Evolutionary conservation across 805 yeast species (phyloP), one percentile per base, ranked within the genome.

Genomic region (Isabelozyma rhagii): DNA sequence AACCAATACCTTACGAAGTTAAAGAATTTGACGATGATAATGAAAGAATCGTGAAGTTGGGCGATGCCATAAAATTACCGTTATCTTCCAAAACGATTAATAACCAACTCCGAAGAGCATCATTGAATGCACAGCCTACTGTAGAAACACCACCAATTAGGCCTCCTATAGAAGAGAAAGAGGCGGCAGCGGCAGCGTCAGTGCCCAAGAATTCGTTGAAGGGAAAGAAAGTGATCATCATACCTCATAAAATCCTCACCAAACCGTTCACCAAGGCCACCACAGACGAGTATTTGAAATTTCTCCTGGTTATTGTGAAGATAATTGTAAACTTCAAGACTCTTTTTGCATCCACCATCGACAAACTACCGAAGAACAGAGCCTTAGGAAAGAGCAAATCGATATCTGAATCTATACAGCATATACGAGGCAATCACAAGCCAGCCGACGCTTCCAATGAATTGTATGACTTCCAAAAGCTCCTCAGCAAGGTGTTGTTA

Each of bases 221-320:
- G 6, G 54, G 50, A 7, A 64, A 65, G 48, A 64, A 60, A 49
- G 54, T 69, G 25, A 65, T 72, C 8, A 63, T 74, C 8, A 66
- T 73, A 6, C 78, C 79, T 1, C 78, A 74, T 51, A 66, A 66
- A 51, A 70, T 74, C n/a, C 60, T 74, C 42, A 67, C 62, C 50
- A 70, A 71, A 46, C 77, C 78, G 10, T 69, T 74, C 51, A 59
- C 67, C 34, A 68, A 68, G 47, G 58, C 74, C 29, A 57, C 69
- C 25, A 60, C 69, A 14, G 64, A 64, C 47, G 78, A 74, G 51
- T 72, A 68, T 49, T 56, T 72, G 44, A 61, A 58, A 49, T 72
- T 74, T 47, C 58, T 74, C 6, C 62, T 67, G 53, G 53, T 72
- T 0, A 58, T 74, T 5, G 77, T 69, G 5, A 72, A 73, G 51